A percentile compares a stretch with the other conserved stretches of the same genome.
Evolutionary conservation across 345 rosid species (phyloP).

Genomic region (Raphanus sativus): DNA sequence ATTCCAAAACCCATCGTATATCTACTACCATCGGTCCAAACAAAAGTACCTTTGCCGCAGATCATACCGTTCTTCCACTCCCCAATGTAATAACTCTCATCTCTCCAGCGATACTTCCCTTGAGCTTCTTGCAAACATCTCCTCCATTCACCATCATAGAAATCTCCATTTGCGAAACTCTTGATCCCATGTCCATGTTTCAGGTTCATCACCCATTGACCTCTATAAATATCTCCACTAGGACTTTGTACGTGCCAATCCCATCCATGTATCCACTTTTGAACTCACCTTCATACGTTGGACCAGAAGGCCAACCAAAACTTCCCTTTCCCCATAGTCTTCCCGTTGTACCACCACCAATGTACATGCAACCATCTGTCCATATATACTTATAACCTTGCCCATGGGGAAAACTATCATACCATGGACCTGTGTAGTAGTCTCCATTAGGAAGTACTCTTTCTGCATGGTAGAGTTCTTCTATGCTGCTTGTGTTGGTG

Average conservation of each 20-base stretch:
- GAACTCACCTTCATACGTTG: slow-evolving; percentile 83
- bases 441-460: slow-evolving; percentile 79
- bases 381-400: slow-evolving; percentile 84
- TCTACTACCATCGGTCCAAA: slow-evolving; percentile 63
- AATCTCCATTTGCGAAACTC: slow-evolving; percentile 65
- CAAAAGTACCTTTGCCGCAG: slow-evolving; percentile 63
- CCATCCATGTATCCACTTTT: slow-evolving; percentile 94
- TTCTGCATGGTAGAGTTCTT: slow-evolving; percentile 60
- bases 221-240: slow-evolving; percentile 62
- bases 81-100: slow-evolving; percentile 60
- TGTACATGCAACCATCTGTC: slow-evolving; percentile 90
- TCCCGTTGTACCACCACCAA: slow-evolving; percentile 83
- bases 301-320: slow-evolving; percentile 93
- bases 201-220: slow-evolving; percentile 86
- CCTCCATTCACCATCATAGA: slow-evolving; percentile 87
- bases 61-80: slow-evolving; percentile 75
- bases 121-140: slow-evolving; percentile 73
- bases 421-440: slow-evolving; percentile 84
- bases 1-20: slow-evolving; percentile 83
- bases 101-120: slow-evolving; percentile 75
- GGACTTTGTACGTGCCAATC: slow-evolving; percentile 61
- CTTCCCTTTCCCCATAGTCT: slow-evolving; percentile 75
- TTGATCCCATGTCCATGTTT: slow-evolving; percentile 81
- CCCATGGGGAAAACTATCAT: slow-evolving; percentile 75
- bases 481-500: slow-evolving; percentile 18